Base-by-base conservation (phyloP, 495 filamentous ascomycete species). In the Neurospora terricola region DNA sequence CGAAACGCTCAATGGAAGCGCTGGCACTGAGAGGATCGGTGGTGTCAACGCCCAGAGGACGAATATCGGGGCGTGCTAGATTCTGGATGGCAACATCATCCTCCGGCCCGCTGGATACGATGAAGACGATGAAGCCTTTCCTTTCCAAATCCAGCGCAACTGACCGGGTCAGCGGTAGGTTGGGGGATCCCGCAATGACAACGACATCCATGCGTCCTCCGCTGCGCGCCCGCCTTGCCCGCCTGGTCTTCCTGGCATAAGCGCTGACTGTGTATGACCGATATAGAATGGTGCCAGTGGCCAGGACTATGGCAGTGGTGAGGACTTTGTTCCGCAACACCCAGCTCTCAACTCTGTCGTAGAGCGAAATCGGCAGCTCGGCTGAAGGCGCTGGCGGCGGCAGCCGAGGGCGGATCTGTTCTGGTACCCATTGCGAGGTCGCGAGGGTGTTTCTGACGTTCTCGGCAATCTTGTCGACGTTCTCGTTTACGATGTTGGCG, bases 151-250 rank as follows among this genome's bases (percentile, higher is more conserved):
- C 96, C 37, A 92, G 78, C 2, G 93, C 88, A 72, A 99, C 87
- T 18, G 92, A 91, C 73, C 90, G 88, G 1, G 92, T 93, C 76
- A 97, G 85, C 23, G 94, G 92, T 73, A 96, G 89, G 73, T 90
- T 88, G 6, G 93, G 90, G 1, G 91, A 91, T 45, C 96, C 94
- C 39, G 93, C 93, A 73, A 99, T 83, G 18, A 97, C 91, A 66
- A 99, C 91, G 38, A 98, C 94, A 78, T 98, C 96, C 69, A 90
- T 89, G 71, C 94, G 85, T 11, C 92, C 91, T n/a, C 96, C 96
- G 83, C 93, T 97, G 16, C 87, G 85, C 8, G 92, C 91, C 37
- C 91, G 87, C 80, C 84, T 87, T 10, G 94, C 96, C 74, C 92
- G 88, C 74, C 94, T 87, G 76, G 91, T 89, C 80, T 89, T 91